Evolutionary conservation across 2,329 filamentous ascomycete species (phyloP).

Genomic region (Monilinia fructigena): DNA sequence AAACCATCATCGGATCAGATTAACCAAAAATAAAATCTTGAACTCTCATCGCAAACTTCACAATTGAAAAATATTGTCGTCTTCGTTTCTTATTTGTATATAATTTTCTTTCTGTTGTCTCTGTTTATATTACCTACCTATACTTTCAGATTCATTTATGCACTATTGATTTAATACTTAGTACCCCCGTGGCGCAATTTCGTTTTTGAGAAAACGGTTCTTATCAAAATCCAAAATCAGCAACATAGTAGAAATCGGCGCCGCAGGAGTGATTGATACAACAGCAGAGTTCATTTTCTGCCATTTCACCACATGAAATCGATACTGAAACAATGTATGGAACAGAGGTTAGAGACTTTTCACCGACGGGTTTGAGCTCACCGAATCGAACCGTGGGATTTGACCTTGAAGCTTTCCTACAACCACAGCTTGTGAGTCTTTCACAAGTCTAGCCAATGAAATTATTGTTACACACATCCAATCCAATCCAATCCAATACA

Average conservation of each 20-base stretch:
- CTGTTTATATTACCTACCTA: not conserved
- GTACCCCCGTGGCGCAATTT: not conserved
- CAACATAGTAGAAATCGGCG: not conserved
- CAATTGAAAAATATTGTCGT: not conserved
- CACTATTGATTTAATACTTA: not conserved
- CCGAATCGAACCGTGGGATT: conserved; percentile 9
- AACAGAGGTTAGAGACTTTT: conserved; percentile 25
- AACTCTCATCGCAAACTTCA: not conserved
- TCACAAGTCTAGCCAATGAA: not conserved
- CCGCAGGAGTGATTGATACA: no score
- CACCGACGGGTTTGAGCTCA: conserved; percentile 8
- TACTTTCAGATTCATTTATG: not conserved
- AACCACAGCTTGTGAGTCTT: conserved; percentile 15
- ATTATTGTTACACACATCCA: not conserved
- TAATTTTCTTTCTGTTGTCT: not conserved
- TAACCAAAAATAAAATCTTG: not conserved
- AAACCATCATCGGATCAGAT: conserved; percentile 8
- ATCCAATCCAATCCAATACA: not conserved
- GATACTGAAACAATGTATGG: conserved; percentile 4
- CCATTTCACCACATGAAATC: not conserved
- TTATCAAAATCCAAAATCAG: no score
- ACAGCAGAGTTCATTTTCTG: not conserved
- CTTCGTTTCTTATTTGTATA: not conserved
- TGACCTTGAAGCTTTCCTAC: conserved; percentile 18
- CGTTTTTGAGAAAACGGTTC: not conserved